Conservation (phyloP, 2,329 filamentous ascomycete species). For the Teratosphaeriaceae sp. region DNA sequence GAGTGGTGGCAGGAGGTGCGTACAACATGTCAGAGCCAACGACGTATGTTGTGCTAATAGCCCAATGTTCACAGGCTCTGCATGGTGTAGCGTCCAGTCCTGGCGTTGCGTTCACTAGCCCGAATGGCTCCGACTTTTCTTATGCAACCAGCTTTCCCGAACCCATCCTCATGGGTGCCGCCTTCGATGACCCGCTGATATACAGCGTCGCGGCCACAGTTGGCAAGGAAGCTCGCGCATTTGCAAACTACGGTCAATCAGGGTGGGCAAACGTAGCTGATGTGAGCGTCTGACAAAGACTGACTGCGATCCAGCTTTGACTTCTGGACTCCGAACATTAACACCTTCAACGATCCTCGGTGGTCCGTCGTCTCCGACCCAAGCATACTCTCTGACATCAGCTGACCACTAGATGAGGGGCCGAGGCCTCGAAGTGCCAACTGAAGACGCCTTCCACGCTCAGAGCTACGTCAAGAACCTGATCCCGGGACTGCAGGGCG, state of each 20-base stretch:
- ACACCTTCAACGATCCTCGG: conserved; percentile 12
- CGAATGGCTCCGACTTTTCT: conserved; percentile 3
- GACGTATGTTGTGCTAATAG: no score
- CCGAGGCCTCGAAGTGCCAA: conserved; percentile 15
- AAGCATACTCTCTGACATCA: no score
- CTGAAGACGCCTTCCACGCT: conserved; percentile 10
- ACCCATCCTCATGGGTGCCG: conserved; percentile 10
- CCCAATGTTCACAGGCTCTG: no score
- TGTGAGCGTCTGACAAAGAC: no score
- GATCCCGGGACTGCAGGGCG: conserved; percentile 12
- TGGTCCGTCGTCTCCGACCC: no score
- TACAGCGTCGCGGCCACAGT: conserved; percentile 49
- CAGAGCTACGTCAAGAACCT: conserved; percentile 10
- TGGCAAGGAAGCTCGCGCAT: conserved; percentile 56
- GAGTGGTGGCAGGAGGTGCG: conserved; percentile 46
- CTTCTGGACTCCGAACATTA: conserved; percentile 10
- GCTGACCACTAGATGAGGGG: no score
- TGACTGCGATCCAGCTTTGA: not conserved
- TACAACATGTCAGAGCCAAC: no score
- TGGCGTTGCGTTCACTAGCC: conserved; percentile 4
- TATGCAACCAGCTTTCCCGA: conserved; percentile 9
- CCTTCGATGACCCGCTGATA: conserved; percentile 55
- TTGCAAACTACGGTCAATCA: conserved; percentile 25
- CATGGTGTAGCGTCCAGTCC: conserved; percentile 35
- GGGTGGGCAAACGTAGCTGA: not conserved